Percentiles rank a stretch among this genome's conserved stretches.
Evolutionary conservation across 768 basidiomycete species (phyloP).

Genomic region (Rhizopogon roseolus): DNA sequence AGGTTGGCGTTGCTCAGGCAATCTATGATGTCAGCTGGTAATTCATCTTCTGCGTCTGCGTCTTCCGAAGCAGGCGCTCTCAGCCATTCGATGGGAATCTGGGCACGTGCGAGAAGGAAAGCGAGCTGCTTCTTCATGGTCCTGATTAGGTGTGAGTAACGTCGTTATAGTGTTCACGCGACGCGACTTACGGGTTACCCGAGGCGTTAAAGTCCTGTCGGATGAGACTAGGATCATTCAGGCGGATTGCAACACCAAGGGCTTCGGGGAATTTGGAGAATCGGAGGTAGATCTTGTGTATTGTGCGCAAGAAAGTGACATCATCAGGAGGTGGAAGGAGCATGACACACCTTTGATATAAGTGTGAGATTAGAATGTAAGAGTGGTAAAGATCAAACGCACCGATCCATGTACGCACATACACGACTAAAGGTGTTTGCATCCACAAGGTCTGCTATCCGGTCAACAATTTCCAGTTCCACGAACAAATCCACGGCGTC

Average conservation of each 20-base stretch:
- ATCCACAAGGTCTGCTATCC: slow-evolving; percentile 76
- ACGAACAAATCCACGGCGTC: slow-evolving; percentile 96
- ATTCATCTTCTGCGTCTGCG: slow-evolving; percentile 55
- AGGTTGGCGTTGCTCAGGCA: slow-evolving; percentile 85
- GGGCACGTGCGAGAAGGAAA: slow-evolving; percentile 88
- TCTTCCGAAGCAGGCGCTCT: slow-evolving; percentile 48
- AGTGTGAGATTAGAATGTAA: slow-evolving; percentile 1
- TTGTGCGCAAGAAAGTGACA: slow-evolving; percentile 79
- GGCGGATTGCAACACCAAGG: slow-evolving; percentile 75
- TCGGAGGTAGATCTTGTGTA: slow-evolving; percentile 84
- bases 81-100: slow-evolving; percentile 88
- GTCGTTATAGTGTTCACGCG: neutral
- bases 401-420: slow-evolving; percentile 95
- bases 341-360: slow-evolving; percentile 64
- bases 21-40: slow-evolving; percentile 78
- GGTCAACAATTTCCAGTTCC: slow-evolving; percentile 86
- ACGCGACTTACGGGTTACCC: slow-evolving; percentile 67
- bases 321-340: slow-evolving; percentile 93
- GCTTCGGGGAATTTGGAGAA: slow-evolving; percentile 90
- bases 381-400: slow-evolving; percentile 14
- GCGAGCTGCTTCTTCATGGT: slow-evolving; percentile 94
- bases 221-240: slow-evolving; percentile 77
- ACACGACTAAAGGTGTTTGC: slow-evolving; percentile 85
- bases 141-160: slow-evolving; percentile 28
- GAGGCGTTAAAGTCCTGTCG: slow-evolving; percentile 87